Evolutionary conservation across 768 basidiomycete species (phyloP).

Genomic region (Tephrocybe rancida): DNA sequence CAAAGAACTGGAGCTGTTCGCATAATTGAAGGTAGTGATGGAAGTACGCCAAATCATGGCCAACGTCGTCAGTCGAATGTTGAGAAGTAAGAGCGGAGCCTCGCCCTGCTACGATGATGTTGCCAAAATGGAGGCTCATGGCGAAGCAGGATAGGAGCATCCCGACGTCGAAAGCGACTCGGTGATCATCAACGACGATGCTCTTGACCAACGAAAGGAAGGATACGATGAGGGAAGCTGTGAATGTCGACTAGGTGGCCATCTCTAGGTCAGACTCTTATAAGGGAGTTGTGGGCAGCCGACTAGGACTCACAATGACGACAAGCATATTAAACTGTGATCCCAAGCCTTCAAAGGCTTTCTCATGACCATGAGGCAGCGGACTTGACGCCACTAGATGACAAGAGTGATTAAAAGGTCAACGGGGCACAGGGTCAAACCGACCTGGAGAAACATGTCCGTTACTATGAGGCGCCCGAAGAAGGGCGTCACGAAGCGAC

Average conservation of each 20-base stretch:
- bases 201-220: conserved; percentile 27
- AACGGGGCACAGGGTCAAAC: neutral
- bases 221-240: conserved; percentile 28
- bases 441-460: neutral
- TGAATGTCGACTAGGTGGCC: conserved; percentile 29
- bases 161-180: conserved; percentile 27
- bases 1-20: conserved; percentile 34
- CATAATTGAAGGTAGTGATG: conserved; percentile 28
- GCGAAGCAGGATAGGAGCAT: conserved; percentile 33
- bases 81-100: conserved; percentile 27
- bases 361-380: conserved; percentile 3
- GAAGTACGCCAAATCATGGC: conserved; percentile 25
- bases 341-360: conserved; percentile 17
- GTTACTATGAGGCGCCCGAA: neutral
- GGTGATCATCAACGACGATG: conserved; percentile 20
- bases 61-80: conserved; percentile 6
- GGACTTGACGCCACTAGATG: neutral
- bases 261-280: too few species aligned
- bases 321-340: conserved; percentile 31
- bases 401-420: neutral
- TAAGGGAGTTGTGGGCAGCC: neutral
- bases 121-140: conserved; percentile 30
- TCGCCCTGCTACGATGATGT: conserved; percentile 31
- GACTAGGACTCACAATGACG: conserved; percentile 22
- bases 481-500: conserved; percentile 21